Evolutionary conservation across 192 early-diverging fungal species (phyloP).

Genomic region (Phycomyces blakesleeanus): DNA sequence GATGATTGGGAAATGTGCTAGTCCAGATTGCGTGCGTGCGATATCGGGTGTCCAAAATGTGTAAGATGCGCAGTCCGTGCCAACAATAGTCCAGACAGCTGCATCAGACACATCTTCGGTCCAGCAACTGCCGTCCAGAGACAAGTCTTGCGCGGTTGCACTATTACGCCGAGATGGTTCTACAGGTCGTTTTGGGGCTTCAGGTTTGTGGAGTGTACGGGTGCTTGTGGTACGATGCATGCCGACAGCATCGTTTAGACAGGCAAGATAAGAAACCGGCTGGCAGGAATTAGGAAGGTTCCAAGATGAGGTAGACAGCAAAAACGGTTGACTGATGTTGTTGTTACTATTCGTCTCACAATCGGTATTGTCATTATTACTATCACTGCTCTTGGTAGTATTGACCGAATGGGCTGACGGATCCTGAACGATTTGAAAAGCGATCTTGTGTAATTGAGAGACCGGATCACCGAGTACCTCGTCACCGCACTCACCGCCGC

Average conservation of each 20-base stretch:
- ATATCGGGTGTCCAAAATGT: conserved; percentile 46
- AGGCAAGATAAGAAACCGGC: conserved; percentile 60
- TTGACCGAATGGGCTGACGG: neutral
- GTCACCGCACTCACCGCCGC: conserved; percentile 42
- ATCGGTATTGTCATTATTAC: too few relatives aligned
- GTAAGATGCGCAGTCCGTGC: conserved; percentile 61
- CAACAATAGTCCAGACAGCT: conserved; percentile 92
- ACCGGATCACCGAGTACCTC: conserved; percentile 76
- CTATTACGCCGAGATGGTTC: conserved; percentile 17
- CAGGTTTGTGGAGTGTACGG: conserved; percentile 24
- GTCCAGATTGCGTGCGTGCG: neutral
- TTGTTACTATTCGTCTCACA: too few relatives aligned
- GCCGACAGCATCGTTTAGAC: conserved; percentile 73
- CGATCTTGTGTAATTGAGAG: conserved; percentile 88
- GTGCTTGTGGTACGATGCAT: conserved; percentile 56
- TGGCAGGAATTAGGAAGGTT: conserved; percentile 34
- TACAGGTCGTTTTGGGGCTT: neutral
- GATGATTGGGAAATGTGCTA: conserved; percentile 32
- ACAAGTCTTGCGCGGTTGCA: conserved; percentile 1
- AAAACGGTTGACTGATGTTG: too few relatives aligned
- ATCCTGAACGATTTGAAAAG: conserved; percentile 70
- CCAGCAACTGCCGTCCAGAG: conserved; percentile 48
- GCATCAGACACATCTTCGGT: conserved; percentile 81
- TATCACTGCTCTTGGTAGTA: conserved; percentile 15
- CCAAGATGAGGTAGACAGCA: neutral